Percentiles rank a stretch among this genome's conserved stretches.
Evolutionary conservation across 2,329 filamentous ascomycete genomes (phyloP).

Genomic region (Ambrosiella xylebori): DNA sequence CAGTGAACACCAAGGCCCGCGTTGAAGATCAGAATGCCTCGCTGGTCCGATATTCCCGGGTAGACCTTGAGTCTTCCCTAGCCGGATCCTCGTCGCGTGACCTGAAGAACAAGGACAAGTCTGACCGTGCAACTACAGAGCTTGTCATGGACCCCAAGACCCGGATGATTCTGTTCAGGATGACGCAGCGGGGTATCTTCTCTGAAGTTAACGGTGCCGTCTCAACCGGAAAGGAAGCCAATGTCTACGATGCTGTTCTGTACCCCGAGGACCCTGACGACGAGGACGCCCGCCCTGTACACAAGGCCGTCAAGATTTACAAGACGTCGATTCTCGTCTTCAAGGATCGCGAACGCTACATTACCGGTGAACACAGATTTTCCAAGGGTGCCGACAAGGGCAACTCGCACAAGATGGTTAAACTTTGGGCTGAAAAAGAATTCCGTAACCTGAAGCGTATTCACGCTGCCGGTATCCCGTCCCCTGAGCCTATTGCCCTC

Average conservation of each 20-base stretch:
- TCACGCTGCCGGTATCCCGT: slow-evolving; percentile 68
- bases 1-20: slow-evolving; percentile 59
- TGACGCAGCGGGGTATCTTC: slow-evolving; percentile 83
- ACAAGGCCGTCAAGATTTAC: slow-evolving; percentile 94
- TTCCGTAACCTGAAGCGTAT: slow-evolving; percentile 84
- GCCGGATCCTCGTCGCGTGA: slow-evolving; percentile 18
- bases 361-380: slow-evolving; percentile 87
- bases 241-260: slow-evolving; percentile 81
- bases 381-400: slow-evolving; percentile 81
- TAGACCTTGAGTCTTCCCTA: slow-evolving; percentile 34
- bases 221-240: slow-evolving; percentile 94
- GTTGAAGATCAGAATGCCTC: slow-evolving; percentile 78
- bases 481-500: slow-evolving; percentile 73
- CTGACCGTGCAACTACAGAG: slow-evolving; percentile 83
- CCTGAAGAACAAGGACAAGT: slow-evolving; percentile 60
- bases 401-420: slow-evolving; percentile 93
- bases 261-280: slow-evolving; percentile 36
- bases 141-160: slow-evolving; percentile 89
- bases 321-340: slow-evolving; percentile 96
- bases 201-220: slow-evolving; percentile 88
- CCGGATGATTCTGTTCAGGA: slow-evolving; percentile 85
- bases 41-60: slow-evolving; percentile 69
- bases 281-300: slow-evolving; percentile 35
- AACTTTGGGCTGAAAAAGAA: slow-evolving; percentile 97
- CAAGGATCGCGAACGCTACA: slow-evolving; percentile 94